Base-by-base conservation (phyloP, 2,329 filamentous ascomycete species). In the Alternaria arbusti region DNA sequence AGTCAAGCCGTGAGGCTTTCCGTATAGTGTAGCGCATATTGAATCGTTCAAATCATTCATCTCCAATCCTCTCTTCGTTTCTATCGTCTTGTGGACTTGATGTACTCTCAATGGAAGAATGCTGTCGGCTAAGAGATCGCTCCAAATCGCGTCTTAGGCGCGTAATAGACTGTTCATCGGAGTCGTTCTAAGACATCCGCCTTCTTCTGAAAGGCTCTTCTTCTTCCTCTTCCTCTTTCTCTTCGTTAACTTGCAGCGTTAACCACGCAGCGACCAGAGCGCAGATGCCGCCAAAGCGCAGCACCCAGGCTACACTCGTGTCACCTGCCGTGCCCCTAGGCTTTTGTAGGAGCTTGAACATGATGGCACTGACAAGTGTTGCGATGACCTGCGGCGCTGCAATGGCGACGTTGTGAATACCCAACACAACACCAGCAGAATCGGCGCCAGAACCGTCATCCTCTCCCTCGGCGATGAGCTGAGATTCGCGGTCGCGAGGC, bases 391-490 rank as follows among this genome's bases (percentile, higher is more conserved):
- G 95, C 2, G 95, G 95, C 6, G 93, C 90, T 1, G 94, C 93
- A 70, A 98, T 92, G 15, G 94, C 91, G 82, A 98, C 95, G 79
- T 98, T 98, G 84, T 98, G 95, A 58, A 98, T 94, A 9, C 95
- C 95, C 3, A 98, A 86, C 47, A 98, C 93, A 44, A 97, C 91
- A 45, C 95, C 94, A 5, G 94, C 93, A 76, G 96, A 91, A 73
- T 94, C 91, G 3, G 88, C 84, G 46, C 88, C 85, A 28, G 85
- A 82, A 43, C 88, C 85, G 3, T 86, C 85, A n/a, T 86, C 85
- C 50, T 86, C 82, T 15, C 80, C 81, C 11, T 77, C 62, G 5
- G 81, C 80, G 13, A 84, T 72, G 28, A 81, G 67, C 46, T 79
- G 75, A 9, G 77, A 79, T 26, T 82, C 80, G n/a, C 73, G 71